Conservation (phyloP, 2,329 filamentous ascomycete species). For the Hypomyces rosellus region DNA sequence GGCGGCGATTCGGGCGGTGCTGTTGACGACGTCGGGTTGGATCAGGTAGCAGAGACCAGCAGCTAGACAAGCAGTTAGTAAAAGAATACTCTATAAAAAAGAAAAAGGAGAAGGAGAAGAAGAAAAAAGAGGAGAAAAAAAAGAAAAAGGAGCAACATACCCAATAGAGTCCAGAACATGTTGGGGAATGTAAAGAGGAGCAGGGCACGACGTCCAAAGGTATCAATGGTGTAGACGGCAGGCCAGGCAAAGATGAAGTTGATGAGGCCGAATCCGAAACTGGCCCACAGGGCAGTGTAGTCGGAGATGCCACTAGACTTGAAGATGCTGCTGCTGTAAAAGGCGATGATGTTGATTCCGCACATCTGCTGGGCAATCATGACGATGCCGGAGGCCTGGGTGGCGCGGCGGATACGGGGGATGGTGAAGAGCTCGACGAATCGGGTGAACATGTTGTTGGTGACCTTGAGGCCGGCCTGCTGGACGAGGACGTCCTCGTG, state of each 20-base stretch:
- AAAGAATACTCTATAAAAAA: too few species aligned
- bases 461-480: conserved; percentile 26
- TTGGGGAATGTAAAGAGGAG: conserved; percentile 58
- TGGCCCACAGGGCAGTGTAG: conserved; percentile 34
- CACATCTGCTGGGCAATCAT: conserved; percentile 63
- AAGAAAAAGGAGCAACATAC: conserved; percentile 12
- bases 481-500: conserved; percentile 23
- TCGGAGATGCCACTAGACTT: conserved; percentile 33
- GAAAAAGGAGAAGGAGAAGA: too few species aligned
- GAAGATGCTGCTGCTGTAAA: conserved; percentile 43
- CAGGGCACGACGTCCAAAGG: conserved; percentile 53
- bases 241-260: conserved; percentile 60
- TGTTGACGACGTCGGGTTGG: conserved; percentile 23
- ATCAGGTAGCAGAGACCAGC: conserved; percentile 31
- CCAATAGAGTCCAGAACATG: conserved; percentile 54
- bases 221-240: conserved; percentile 59
- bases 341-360: conserved; percentile 48
- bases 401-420: conserved; percentile 53
- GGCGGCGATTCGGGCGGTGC: conserved; percentile 40
- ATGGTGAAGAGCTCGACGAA: conserved; percentile 53
- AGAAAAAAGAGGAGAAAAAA: too few species aligned
- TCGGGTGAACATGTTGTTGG: conserved; percentile 42
- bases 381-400: conserved; percentile 58
- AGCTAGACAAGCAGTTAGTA: conserved; percentile 14
- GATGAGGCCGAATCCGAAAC: conserved; percentile 43